phyloP scores from a whole-genome alignment of 495 filamentous ascomycete genomes.

The Aspergillus cristatus region DNA sequence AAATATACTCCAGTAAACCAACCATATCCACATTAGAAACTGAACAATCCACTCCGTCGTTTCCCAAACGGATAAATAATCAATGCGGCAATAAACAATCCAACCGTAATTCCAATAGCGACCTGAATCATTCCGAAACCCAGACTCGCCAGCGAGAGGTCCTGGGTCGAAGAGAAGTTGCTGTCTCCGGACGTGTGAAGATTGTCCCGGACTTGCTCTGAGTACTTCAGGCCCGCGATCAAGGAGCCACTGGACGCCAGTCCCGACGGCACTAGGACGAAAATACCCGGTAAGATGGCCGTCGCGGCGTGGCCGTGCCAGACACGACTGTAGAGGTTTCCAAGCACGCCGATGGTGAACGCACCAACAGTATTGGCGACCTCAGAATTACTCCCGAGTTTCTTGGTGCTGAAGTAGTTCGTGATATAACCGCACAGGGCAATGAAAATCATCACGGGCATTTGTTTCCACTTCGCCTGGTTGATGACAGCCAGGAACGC shows the following conservation, averaged over 20 bases:
- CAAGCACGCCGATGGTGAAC: slow-evolving; percentile 74
- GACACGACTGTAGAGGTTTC: slow-evolving; percentile 77
- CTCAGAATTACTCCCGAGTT: slow-evolving; percentile 66
- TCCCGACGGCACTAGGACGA: slow-evolving; percentile 87
- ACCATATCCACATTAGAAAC: slow-evolving; percentile 46
- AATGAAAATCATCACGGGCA: slow-evolving; percentile 77
- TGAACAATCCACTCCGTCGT: slow-evolving; percentile 77
- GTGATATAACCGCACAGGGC: slow-evolving; percentile 73
- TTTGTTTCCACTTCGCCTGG: slow-evolving; percentile 84
- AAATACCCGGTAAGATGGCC: slow-evolving; percentile 86
- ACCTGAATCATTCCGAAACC: slow-evolving; percentile 83
- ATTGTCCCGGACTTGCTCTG: slow-evolving; percentile 58
- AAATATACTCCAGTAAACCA: no score
- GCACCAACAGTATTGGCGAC: slow-evolving; percentile 81
- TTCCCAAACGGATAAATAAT: slow-evolving; percentile 87
- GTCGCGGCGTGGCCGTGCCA: slow-evolving; percentile 79
- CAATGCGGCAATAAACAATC: slow-evolving; percentile 74
- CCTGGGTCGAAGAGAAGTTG: slow-evolving; percentile 24
- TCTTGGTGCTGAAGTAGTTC: slow-evolving; percentile 67
- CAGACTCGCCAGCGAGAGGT: slow-evolving; percentile 60
- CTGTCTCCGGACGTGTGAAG: slow-evolving; percentile 33
- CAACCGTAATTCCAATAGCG: slow-evolving; percentile 87
- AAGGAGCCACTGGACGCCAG: slow-evolving; percentile 75
- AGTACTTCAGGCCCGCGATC: slow-evolving; percentile 66
- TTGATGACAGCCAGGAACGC: slow-evolving; percentile 78